Base-by-base conservation (phyloP, 176 grass and related monocot genomes). In the Chloris gayana region DNA sequence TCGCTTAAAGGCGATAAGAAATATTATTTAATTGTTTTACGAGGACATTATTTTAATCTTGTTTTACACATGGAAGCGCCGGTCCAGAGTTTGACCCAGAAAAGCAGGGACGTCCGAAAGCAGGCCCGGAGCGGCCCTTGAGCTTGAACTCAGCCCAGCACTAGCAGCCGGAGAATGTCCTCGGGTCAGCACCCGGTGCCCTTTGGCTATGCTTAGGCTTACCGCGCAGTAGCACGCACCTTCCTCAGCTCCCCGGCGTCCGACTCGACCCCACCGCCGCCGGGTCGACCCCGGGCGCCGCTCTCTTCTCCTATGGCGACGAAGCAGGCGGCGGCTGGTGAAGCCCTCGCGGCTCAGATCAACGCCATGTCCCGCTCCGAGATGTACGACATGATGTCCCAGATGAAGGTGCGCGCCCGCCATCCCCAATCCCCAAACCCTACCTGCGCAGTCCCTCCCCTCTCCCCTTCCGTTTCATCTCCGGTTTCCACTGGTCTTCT, bases 321-420 rank as follows among this genome's bases (percentile, higher is more conserved):
- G 46, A 91, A 89, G 80, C 85, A 69, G 50, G 56, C 77, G 62
- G 74, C 81, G 42, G 85, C 75, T 30, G 88, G 88, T 69, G 88
- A 99, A 35, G 85, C 83, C 69, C 73, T 91, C 21, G 84, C 90
- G 51, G 81, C 87, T 44, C 90, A 92, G 47, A 89, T 98, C 81
- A 85, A 88, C 70, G 45, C 62, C 79, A 79, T 99, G 96, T 86
- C 96, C 24, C 90, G 91, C 70, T 50, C 90, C 31, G 90, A 93
- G 82, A 89, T 99, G 61, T 91, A 89, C 87, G 96, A 99, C 70
- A 79, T 99, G 33, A 95, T 99, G 88, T 86, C 88, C 79, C 85
- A 99, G 80, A 85, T 95, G 78, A 99, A 99, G 91, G 96, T 93
- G 58, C 65, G 57, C 39, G 24, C 2, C 30, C 42, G 18, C 41